These are phyloP conservation scores for Tuber magnatum DNA, from an alignment of 495 filamentous ascomycete genomes.

Conservation along the genomic window DNA sequence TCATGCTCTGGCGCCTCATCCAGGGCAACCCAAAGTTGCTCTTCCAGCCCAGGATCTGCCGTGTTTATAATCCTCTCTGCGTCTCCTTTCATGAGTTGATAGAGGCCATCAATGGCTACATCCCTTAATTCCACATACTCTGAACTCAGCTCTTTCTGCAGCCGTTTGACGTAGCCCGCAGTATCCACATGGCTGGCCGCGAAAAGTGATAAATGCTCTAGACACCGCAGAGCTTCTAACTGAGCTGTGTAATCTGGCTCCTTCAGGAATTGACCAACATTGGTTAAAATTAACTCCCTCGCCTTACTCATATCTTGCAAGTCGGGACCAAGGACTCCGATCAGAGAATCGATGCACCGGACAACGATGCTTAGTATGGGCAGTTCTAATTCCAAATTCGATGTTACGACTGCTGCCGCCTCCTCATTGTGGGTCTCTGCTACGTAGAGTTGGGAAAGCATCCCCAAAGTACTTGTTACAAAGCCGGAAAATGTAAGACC, in stretches of 20 bases:
- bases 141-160: slow-evolving; percentile 71
- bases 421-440: slow-evolving; percentile 86
- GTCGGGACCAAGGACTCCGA: slow-evolving; percentile 93
- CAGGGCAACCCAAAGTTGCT: slow-evolving; percentile 82
- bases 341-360: slow-evolving; percentile 82
- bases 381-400: slow-evolving; percentile 78
- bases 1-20: slow-evolving; percentile 67
- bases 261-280: slow-evolving; percentile 72
- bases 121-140: slow-evolving; percentile 60
- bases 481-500: slow-evolving; percentile 86
- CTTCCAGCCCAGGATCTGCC: slow-evolving; percentile 70
- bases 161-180: slow-evolving; percentile 65
- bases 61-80: slow-evolving; percentile 67
- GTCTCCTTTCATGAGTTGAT: slow-evolving; percentile 90
- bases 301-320: slow-evolving; percentile 89
- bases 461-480: slow-evolving; percentile 81
- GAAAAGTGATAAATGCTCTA: slow-evolving; percentile 89
- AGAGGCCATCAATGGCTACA: slow-evolving; percentile 78
- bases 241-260: slow-evolving; percentile 69
- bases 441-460: slow-evolving; percentile 86
- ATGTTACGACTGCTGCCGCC: slow-evolving; percentile 65
- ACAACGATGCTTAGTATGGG: slow-evolving; percentile 75
- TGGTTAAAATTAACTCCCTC: slow-evolving; percentile 78
- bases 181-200: slow-evolving; percentile 82
- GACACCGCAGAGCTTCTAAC: slow-evolving; percentile 68